A percentile compares a stretch with the other conserved stretches of the same genome.
phyloP scores from a whole-genome alignment of 2,329 filamentous ascomycete species.

The Ophiostoma ips region DNA sequence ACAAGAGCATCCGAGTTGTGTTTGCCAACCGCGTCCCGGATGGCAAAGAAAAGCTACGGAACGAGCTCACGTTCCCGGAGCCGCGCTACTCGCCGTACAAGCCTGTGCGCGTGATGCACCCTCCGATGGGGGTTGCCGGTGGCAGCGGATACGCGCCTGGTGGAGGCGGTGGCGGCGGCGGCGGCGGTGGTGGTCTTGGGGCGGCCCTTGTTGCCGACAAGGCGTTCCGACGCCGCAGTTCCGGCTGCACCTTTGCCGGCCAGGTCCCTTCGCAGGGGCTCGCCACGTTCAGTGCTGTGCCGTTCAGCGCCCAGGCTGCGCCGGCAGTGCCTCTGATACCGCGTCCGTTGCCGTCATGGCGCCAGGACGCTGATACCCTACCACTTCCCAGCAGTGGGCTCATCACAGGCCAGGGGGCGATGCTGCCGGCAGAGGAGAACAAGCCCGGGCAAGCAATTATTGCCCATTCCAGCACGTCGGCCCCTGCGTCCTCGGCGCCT shows the following conservation, averaged over 20 bases:
- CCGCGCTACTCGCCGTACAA: conserved; percentile 80
- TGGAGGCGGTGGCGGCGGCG: conserved; percentile 21
- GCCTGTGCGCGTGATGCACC: conserved; percentile 40
- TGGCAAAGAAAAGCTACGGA: conserved; percentile 80
- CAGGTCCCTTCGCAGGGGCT: conserved; percentile 16
- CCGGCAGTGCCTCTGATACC: conserved; percentile 6
- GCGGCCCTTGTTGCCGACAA: conserved; percentile 45
- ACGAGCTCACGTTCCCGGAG: conserved; percentile 80
- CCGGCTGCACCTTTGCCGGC: conserved; percentile 30
- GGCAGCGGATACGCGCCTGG: conserved; percentile 12
- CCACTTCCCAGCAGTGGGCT: too few relatives aligned
- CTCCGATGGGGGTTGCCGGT: conserved; percentile 14
- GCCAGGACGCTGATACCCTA: too few relatives aligned
- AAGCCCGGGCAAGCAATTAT: too few relatives aligned
- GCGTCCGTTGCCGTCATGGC: not conserved
- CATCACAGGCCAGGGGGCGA: too few relatives aligned
- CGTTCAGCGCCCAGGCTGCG: conserved; percentile 10
- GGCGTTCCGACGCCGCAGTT: conserved; percentile 42
- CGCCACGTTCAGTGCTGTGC: conserved; percentile 23
- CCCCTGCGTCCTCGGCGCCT: conserved; percentile 12
- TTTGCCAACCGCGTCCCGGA: conserved; percentile 95
- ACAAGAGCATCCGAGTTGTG: conserved; percentile 84
- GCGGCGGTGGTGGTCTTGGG: conserved; percentile 25
- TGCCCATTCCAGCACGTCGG: not conserved
- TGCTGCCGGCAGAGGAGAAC: too few relatives aligned